Base-by-base conservation (phyloP, 177 flowering plant species). In the Telopea speciosissima region DNA sequence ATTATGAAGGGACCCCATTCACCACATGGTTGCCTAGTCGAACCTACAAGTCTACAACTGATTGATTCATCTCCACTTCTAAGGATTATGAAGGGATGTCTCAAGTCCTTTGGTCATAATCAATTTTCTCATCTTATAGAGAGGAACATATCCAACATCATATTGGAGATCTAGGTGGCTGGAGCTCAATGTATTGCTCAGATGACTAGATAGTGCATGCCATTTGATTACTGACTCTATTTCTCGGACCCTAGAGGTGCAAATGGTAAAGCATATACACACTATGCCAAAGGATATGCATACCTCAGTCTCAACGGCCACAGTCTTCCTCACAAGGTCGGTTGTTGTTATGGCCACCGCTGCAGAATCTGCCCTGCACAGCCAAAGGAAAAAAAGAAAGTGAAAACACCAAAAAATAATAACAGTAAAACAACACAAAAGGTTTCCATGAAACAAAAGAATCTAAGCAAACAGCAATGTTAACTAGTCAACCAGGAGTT, bases 261-360 rank as follows among this genome's bases (percentile, higher is more conserved):
- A 12, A 49, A 49, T 11, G 19, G 54, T 10, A 16, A 49, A 12
- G 7, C 54, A 49, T 6, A 17, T 58, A 3, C 61, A 58, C n/a
- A 3, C 13, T 24, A 24, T 16, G 31, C 12, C 44, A 73, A 69
- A 58, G 62, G 65, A 33, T 9, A 13, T 28, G 63, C 75, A 65
- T 63, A 93, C 98, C 94, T 90, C 79, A 33, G 84, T 78, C 74
- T 91, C 92, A 72, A 90, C 70, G 21, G 99, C 98, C 61, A 95
- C 93, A 81, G 98, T 95, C 86, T 95, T 95, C 83, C 92, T 93
- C 33, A 93, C 99, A 59, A 95, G 94, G 76, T 95, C 99, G 36
- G 98, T 95, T n/a, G 99, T 93, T 68, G 98, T 95, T 75, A 95
- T 95, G 49, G 98, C 99, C 52, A 93, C 88, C 45, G 98, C 98